Conservation (phyloP, 2,329 filamentous ascomycete species). For the Coleophoma crateriformis region DNA sequence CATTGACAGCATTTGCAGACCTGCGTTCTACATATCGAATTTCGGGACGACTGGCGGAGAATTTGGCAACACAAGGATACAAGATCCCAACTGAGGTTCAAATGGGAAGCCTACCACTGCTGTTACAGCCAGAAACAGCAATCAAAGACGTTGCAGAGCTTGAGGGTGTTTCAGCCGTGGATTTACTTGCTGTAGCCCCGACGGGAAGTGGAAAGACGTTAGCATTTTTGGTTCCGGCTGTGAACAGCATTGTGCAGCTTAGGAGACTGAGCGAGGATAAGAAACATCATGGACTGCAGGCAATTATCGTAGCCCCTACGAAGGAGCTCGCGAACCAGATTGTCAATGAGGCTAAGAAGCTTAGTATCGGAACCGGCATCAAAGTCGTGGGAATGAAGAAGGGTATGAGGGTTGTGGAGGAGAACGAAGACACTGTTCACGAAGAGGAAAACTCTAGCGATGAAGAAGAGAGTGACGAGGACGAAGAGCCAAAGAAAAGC, state of each 20-base stretch:
- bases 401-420: conserved; percentile 63
- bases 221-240: conserved; percentile 82
- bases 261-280: conserved; percentile 29
- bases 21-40: conserved; percentile 68
- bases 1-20: conserved; percentile 71
- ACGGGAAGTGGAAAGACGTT: conserved; percentile 97
- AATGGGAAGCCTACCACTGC: conserved; percentile 74
- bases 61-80: conserved; percentile 81
- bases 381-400: conserved; percentile 80
- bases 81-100: conserved; percentile 89
- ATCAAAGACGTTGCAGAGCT: conserved; percentile 31
- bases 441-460: conserved; percentile 28
- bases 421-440: conserved; percentile 26
- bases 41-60: conserved; percentile 66
- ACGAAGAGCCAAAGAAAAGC: conserved; percentile 21
- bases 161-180: conserved; percentile 36
- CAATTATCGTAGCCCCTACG: conserved; percentile 72
- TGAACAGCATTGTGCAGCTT: conserved; percentile 66
- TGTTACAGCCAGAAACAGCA: conserved; percentile 55
- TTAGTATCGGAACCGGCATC: conserved; percentile 71
- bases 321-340: conserved; percentile 76
- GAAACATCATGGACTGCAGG: conserved; percentile 51
- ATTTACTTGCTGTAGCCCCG: conserved; percentile 85
- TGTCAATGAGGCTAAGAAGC: conserved; percentile 78
- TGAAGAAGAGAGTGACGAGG: conserved; percentile 24